These are phyloP conservation scores for Plasmodium sp. DNA, from an alignment of 169 alveolate genomes.

Conservation along the genomic window DNA sequence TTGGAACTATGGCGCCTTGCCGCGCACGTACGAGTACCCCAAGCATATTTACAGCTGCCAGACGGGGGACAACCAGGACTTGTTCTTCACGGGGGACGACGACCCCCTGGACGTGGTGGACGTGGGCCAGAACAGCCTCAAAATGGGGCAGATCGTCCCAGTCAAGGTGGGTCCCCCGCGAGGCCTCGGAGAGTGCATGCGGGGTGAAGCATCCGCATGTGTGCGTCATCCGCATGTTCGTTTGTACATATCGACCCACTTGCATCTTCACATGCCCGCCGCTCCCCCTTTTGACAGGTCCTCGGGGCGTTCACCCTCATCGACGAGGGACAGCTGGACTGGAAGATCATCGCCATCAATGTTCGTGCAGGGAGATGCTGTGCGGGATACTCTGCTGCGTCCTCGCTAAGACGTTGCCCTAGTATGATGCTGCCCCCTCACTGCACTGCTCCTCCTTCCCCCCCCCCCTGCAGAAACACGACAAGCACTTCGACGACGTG, in stretches of 20 bases:
- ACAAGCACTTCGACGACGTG: conserved; percentile 24
- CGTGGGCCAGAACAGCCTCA: conserved; percentile 16
- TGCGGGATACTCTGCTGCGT: not conserved
- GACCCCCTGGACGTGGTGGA: conserved; percentile 59
- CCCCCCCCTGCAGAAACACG: conserved; percentile 11
- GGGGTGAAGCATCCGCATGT: not conserved
- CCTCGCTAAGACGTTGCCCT: not conserved
- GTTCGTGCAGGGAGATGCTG: conserved; percentile 11
- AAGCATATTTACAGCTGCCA: conserved; percentile 17
- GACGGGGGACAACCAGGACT: not conserved
- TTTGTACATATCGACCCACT: not conserved
- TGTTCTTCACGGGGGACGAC: conserved; percentile 55
- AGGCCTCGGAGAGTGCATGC: not conserved
- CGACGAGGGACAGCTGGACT: conserved; percentile 65
- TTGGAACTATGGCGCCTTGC: conserved; percentile 72
- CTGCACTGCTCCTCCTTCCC: not conserved
- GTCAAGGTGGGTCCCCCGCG: conserved; percentile 22
- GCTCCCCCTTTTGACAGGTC: not conserved
- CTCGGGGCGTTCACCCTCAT: conserved; percentile 57
- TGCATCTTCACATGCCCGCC: not conserved
- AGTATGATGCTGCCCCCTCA: not conserved
- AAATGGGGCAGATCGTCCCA: conserved; percentile 55
- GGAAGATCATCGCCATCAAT: conserved; percentile 62
- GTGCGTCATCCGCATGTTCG: not conserved
- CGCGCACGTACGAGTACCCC: conserved; percentile 52